Evolutionary conservation across 2,329 filamentous ascomycete genomes (phyloP).

Genomic region (Leptographium wingfieldii): DNA sequence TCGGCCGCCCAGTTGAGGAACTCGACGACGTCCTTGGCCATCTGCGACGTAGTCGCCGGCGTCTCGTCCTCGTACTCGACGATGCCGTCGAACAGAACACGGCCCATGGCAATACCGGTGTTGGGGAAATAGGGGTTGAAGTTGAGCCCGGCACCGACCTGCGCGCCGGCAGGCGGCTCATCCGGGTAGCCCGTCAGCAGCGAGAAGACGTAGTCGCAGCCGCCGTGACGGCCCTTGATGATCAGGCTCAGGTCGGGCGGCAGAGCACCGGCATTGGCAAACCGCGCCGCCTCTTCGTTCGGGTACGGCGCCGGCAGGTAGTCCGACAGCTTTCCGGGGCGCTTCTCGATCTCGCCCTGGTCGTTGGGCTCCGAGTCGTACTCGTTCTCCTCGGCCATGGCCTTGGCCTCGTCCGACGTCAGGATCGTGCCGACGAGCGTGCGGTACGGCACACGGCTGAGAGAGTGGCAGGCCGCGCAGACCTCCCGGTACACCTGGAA

Average conservation of each 20-base stretch:
- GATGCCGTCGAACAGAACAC: constrained; percentile 92
- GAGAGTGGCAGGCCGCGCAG: constrained; percentile 94
- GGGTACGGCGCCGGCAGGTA: constrained; percentile 93
- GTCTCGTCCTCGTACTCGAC: constrained; percentile 98
- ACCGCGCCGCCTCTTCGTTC: constrained; percentile 96
- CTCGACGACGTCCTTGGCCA: constrained; percentile 98
- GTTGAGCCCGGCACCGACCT: constrained; percentile 82
- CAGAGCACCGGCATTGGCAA: constrained; percentile 95
- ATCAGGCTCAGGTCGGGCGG: constrained; percentile 97
- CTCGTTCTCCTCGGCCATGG: constrained; percentile 92
- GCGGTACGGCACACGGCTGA: constrained; percentile 88
- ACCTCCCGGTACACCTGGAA: constrained; percentile 99
- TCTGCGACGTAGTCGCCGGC: constrained; percentile 88
- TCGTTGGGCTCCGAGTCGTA: constrained; percentile 98
- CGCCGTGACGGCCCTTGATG: constrained; percentile 93
- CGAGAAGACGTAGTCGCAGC: constrained; percentile 97
- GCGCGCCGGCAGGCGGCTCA: constrained; percentile 80
- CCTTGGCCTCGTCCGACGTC: constrained; percentile 98
- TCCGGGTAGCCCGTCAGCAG: constrained; percentile 96
- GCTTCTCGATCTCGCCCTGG: constrained; percentile 95
- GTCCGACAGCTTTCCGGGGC: constrained; percentile 95
- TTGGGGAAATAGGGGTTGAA: constrained; percentile 99
- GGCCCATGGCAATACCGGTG: constrained; percentile 96
- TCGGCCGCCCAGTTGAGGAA: constrained; percentile 99
- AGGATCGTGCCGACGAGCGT: constrained; percentile 78